Conservation (phyloP, 2,329 filamentous ascomycete species). For the Pseudogymnoascus sp. region DNA sequence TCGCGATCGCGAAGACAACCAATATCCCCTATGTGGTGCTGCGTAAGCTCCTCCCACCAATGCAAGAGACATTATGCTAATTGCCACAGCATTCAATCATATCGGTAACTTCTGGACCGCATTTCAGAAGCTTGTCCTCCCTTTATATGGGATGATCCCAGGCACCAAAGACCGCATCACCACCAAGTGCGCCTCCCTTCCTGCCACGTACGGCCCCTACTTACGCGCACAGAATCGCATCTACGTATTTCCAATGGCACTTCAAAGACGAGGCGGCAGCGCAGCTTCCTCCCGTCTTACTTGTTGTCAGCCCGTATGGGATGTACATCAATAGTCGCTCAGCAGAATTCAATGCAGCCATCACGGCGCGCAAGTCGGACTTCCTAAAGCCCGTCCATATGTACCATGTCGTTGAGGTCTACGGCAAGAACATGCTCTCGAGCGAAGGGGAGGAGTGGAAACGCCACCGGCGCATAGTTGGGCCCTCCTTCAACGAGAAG, state of each 20-base stretch:
- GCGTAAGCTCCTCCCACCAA: background rate
- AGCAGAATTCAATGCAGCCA: background rate
- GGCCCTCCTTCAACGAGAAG: constrained; percentile 31
- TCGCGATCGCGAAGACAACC: constrained; percentile 5
- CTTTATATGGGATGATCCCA: background rate
- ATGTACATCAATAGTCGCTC: constrained; percentile 4
- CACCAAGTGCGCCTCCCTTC: background rate
- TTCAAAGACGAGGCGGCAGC: background rate
- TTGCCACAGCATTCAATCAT: background rate
- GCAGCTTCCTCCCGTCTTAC: background rate
- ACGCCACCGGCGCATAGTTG: constrained; percentile 27
- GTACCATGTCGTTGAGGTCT: constrained; percentile 26
- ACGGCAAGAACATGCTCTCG: constrained; percentile 25
- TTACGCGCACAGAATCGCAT: background rate
- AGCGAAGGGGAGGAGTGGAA: constrained; percentile 27
- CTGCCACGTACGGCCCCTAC: background rate
- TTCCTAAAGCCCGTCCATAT: constrained; percentile 25
- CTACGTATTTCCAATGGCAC: background rate
- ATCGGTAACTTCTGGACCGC: background rate
- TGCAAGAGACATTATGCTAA: background rate
- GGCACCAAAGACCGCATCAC: background rate
- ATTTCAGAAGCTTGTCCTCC: background rate
- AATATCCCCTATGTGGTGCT: constrained; percentile 4
- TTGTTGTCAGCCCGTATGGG: background rate
- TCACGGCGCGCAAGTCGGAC: constrained; percentile 13